phyloP scores from a whole-genome alignment of 2,329 filamentous ascomycete species.

The Tolypocladium album region DNA sequence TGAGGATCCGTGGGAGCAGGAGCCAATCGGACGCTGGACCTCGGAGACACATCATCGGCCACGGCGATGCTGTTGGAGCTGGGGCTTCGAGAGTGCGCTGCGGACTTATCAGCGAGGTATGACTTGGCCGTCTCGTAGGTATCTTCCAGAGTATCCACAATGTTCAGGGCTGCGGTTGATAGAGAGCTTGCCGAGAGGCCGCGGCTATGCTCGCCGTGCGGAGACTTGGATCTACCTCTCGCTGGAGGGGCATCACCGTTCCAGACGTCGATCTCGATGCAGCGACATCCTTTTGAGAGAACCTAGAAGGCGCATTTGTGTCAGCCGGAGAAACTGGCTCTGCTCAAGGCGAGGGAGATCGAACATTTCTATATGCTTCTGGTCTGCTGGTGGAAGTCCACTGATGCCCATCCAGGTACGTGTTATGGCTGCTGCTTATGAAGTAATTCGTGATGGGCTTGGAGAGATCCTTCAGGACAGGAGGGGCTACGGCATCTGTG shows the following conservation, averaged over 20 bases:
- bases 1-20: slow-evolving; percentile 11
- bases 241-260: slow-evolving; percentile 49
- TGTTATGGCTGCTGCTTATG: slow-evolving; percentile 92
- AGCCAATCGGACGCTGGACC: slow-evolving; percentile 16
- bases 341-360: slow-evolving; percentile 15
- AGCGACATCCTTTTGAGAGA: slow-evolving; percentile 68
- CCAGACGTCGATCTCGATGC: slow-evolving; percentile 94
- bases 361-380: slow-evolving; percentile 65
- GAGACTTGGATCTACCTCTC: slow-evolving; percentile 23
- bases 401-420: slow-evolving; percentile 82
- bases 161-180: slow-evolving; percentile 31
- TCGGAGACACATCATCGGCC: slow-evolving; percentile 18
- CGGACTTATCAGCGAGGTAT: slow-evolving; percentile 18
- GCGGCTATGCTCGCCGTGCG: slow-evolving; percentile 32
- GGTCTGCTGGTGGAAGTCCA: slow-evolving; percentile 66
- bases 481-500: slow-evolving; percentile 32
- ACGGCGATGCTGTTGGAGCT: slow-evolving; percentile 24
- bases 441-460: slow-evolving; percentile 80
- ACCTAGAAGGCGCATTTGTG: slow-evolving; percentile 33
- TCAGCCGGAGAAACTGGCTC: background rate
- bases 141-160: slow-evolving; percentile 25
- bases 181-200: slow-evolving; percentile 35
- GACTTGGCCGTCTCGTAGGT: slow-evolving; percentile 12
- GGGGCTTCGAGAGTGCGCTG: slow-evolving; percentile 24
- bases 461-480: slow-evolving; percentile 43